Conservation (phyloP, 306 rosid species). For the Vigna unguiculata region DNA sequence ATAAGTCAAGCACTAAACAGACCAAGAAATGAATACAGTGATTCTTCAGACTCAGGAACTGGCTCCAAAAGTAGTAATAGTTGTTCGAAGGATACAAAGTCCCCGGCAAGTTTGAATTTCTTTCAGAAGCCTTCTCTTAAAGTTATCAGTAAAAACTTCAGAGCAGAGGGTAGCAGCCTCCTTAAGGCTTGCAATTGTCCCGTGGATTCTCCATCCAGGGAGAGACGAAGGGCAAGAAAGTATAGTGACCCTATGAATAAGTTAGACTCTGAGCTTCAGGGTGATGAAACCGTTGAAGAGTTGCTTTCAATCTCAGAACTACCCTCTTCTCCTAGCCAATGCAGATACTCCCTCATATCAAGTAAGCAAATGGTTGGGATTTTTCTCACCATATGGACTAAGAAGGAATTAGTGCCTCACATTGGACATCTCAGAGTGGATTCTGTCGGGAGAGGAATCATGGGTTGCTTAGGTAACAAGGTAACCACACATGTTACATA, state of each 20-base stretch:
- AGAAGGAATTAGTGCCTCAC: slow-evolving; percentile 76
- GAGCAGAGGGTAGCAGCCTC: slow-evolving; percentile 64
- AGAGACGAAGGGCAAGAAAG: slow-evolving; percentile 61
- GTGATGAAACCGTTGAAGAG: slow-evolving; percentile 51
- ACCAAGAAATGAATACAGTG: slow-evolving; percentile 52
- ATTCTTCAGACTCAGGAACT: slow-evolving; percentile 49
- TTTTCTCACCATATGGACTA: slow-evolving; percentile 82
- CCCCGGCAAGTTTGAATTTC: slow-evolving; percentile 56
- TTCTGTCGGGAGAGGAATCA: slow-evolving; percentile 88
- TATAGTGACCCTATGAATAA: slow-evolving; percentile 51
- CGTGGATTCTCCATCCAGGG: slow-evolving; percentile 56
- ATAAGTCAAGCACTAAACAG: slow-evolving; percentile 79
- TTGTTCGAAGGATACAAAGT: slow-evolving; percentile 52
- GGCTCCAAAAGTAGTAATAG: slow-evolving; percentile 40
- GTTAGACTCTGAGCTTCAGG: slow-evolving; percentile 41
- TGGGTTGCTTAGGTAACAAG: slow-evolving; percentile 96
- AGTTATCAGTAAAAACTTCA: slow-evolving; percentile 61
- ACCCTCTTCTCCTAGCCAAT: slow-evolving; percentile 44
- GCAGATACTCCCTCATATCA: slow-evolving; percentile 64
- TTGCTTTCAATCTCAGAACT: slow-evolving; percentile 65
- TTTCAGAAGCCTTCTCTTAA: slow-evolving; percentile 87
- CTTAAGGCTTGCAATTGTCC: slow-evolving; percentile 88
- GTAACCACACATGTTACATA: slow-evolving; percentile 43
- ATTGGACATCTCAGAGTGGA: slow-evolving; percentile 87
- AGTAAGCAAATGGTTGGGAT: slow-evolving; percentile 98